A percentile compares a stretch with the other conserved stretches of the same genome.
phyloP scores from a whole-genome alignment of 176 grass and related monocot species.

The Alopecurus myosuroides region DNA sequence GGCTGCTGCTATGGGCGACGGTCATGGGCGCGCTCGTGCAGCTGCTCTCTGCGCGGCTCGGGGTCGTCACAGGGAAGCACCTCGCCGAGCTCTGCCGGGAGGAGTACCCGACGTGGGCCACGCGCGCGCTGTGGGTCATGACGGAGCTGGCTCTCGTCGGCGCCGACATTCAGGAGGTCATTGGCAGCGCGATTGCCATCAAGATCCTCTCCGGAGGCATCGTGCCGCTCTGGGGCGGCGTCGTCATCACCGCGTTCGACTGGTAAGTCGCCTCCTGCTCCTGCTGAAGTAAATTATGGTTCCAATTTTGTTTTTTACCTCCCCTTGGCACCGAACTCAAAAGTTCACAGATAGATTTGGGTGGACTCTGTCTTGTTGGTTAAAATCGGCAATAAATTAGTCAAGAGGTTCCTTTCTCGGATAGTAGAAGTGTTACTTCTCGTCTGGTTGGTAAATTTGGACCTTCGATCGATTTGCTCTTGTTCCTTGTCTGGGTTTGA shows the following conservation, averaged over 20 bases:
- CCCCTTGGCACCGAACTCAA: not conserved
- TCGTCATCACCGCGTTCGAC: conserved; percentile 82
- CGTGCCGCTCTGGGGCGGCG: conserved; percentile 83
- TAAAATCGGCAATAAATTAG: not conserved
- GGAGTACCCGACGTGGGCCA: conserved; percentile 76
- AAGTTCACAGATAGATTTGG: not conserved
- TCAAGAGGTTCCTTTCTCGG: not conserved
- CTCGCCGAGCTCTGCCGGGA: conserved; percentile 86
- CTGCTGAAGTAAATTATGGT: not conserved
- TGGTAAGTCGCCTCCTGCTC: conserved; percentile 40
- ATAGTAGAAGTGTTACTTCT: not conserved
- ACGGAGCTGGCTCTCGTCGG: conserved; percentile 83
- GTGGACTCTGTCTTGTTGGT: not conserved
- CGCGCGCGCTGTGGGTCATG: conserved; percentile 71
- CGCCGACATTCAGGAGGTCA: conserved; percentile 93
- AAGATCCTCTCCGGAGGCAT: conserved; percentile 69
- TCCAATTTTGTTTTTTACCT: not conserved
- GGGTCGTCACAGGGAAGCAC: conserved; percentile 77
- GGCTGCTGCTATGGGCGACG: conserved; percentile 87
- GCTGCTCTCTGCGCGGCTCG: conserved; percentile 76
- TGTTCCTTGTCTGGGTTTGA: conserved; percentile 15
- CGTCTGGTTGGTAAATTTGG: not conserved
- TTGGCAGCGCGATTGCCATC: conserved; percentile 92
- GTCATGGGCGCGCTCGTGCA: conserved; percentile 80
- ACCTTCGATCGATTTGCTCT: not conserved